A percentile compares a stretch with the other conserved stretches of the same genome.
phyloP scores from a whole-genome alignment of 495 filamentous ascomycete genomes.

The Penicillium herquei region DNA sequence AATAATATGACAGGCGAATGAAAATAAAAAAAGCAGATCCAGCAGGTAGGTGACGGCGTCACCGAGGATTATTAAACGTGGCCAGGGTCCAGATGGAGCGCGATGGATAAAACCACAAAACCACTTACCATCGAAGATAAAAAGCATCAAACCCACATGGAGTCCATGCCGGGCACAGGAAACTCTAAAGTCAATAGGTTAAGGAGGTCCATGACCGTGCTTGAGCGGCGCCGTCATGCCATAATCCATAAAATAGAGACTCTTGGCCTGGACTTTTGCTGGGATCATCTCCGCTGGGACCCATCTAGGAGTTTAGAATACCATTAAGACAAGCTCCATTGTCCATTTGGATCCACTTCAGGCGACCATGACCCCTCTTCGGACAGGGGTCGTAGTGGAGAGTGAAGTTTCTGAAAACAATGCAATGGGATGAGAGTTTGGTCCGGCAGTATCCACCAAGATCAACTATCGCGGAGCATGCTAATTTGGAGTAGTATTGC shows the following conservation, averaged over 20 bases:
- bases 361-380: slow-evolving; percentile 11
- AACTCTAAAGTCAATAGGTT: slow-evolving; percentile 22
- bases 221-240: slow-evolving; percentile 7
- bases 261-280: neutral
- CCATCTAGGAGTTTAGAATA: neutral
- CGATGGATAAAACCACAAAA: neutral
- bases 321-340: slow-evolving; percentile 10
- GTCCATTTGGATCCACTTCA: slow-evolving; percentile 8
- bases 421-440: slow-evolving; percentile 11
- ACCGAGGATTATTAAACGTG: slow-evolving; percentile 14
- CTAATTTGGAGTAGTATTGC: too few relatives aligned
- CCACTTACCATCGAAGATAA: too few relatives aligned
- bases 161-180: slow-evolving; percentile 2
- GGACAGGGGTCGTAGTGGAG: slow-evolving; percentile 14
- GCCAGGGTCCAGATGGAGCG: slow-evolving; percentile 2
- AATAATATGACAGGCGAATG: slow-evolving; percentile 2
- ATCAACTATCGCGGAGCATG: slow-evolving; percentile 1
- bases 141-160: slow-evolving; percentile 3
- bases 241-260: neutral
- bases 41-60: slow-evolving; percentile 2
- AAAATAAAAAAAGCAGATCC: neutral
- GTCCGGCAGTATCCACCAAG: slow-evolving; percentile 15
- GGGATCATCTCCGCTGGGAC: slow-evolving; percentile 18
- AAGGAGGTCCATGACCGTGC: neutral
- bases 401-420: slow-evolving; percentile 11